Base-by-base conservation (phyloP, 106 monocot species). In the Acorus calamus region DNA sequence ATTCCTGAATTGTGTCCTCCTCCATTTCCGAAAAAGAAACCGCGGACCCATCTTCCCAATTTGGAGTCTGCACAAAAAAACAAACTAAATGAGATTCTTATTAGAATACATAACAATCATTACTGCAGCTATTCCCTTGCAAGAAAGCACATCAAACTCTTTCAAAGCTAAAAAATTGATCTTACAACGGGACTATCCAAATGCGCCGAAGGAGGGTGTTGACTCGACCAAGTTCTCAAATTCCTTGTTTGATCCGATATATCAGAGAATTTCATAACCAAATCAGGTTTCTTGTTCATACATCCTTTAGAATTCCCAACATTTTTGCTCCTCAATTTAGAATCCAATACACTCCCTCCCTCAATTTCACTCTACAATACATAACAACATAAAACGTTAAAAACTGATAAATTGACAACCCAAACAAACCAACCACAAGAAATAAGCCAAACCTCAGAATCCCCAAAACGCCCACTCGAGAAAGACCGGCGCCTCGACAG, bases 1-100 rank as follows among this genome's bases (percentile, higher is more conserved):
- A 73, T 11, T 11, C 51, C 58, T 54, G 57, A 11, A 50, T 56
- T 3, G 50, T 51, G 14, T 60, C 4, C 10, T 71, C 77, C 47
- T 84, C 74, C 5, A 50, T 46, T 66, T 74, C 82, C 13, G 77
- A 76, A 52, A 80, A 48, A 10, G 78, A 80, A 65, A 76, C 66
- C 42, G 66, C 60, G 53, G 70, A 74, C 43, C 45, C 61, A 63
- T 83, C 78, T 13, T 72, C 78, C 78, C 79, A 79, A 13, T 56
- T 64, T 57, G 7, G 8, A 62, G 50, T 28, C 46, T 44, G 69
- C 8, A 4, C 53, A 66, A 6, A 66, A 6, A 48, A 3, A 48
- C 2, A 49, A 43, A 14, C 8, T 46, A 47, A 41, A 10, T 28
- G 28, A 28, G 28, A 28, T 28, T 28, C 28, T 28, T 28, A 28